phyloP scores from a whole-genome alignment of 257 asterid species.

The Apocynum venetum region DNA sequence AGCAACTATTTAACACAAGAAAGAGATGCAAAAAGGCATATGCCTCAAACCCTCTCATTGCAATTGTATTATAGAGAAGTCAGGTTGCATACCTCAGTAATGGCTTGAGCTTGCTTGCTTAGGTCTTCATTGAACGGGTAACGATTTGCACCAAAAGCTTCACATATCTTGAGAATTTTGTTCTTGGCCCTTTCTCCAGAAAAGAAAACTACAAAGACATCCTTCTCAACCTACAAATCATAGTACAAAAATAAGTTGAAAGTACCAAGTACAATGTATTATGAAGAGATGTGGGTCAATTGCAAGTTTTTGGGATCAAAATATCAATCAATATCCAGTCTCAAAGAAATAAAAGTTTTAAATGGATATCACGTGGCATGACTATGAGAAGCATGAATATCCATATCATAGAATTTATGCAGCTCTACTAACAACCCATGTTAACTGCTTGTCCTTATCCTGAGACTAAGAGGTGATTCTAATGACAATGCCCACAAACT shows the following conservation, averaged over 20 bases:
- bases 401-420: neutral
- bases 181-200: slow-evolving; percentile 94
- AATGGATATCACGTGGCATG: neutral
- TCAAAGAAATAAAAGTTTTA: neutral
- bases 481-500: neutral
- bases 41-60: neutral
- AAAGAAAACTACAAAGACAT: slow-evolving; percentile 81
- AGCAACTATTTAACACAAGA: neutral
- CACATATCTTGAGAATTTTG: slow-evolving; percentile 93
- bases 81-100: slow-evolving; percentile 54
- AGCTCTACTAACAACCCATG: neutral
- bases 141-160: slow-evolving; percentile 99
- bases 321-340: neutral
- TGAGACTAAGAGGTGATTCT: neutral
- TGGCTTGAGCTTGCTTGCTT: slow-evolving; percentile 71
- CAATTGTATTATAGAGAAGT: neutral
- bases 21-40: slow-evolving; percentile 5
- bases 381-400: neutral
- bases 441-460: neutral
- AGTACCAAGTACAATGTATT: neutral
- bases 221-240: slow-evolving; percentile 71
- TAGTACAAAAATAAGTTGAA: neutral
- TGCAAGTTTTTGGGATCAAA: neutral
- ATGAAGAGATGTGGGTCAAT: neutral
- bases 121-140: slow-evolving; percentile 75